Conservation (phyloP, 139 green algal genomes). For the Asterochloris erici region DNA sequence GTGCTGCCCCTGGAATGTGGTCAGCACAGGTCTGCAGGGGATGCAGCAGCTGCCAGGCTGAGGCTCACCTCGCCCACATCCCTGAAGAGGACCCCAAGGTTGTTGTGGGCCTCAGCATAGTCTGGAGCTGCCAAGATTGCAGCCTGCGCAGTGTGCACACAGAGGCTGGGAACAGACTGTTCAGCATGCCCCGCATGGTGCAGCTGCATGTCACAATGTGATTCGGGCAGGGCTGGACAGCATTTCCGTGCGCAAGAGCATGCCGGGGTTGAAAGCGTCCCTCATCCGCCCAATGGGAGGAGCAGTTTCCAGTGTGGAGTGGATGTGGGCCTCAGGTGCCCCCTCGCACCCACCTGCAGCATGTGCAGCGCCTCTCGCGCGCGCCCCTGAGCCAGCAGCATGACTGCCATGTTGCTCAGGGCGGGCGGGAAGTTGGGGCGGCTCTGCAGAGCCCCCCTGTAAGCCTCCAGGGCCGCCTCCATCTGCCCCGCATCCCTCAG, state of each 20-base stretch:
- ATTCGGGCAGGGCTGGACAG: background rate
- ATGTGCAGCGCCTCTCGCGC: conserved; percentile 76
- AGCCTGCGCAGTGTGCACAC: conserved; percentile 11
- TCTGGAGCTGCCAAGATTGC: conserved; percentile 65
- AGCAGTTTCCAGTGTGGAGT: background rate
- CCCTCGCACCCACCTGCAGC: conserved; percentile 31
- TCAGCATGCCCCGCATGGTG: background rate
- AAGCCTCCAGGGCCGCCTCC: conserved; percentile 55
- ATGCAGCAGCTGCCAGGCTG: background rate
- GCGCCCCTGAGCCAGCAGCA: conserved; percentile 81
- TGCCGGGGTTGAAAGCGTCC: too few relatives aligned
- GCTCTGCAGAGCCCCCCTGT: conserved; percentile 40
- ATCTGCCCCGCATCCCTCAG: conserved; percentile 75
- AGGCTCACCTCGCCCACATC: conserved; percentile 42
- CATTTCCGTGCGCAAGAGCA: too few relatives aligned
- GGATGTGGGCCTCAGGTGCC: conserved; percentile 1
- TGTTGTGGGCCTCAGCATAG: conserved; percentile 83
- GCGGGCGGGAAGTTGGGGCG: conserved; percentile 48
- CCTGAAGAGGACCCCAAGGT: conserved; percentile 79
- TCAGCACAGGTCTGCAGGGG: too few relatives aligned
- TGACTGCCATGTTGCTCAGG: conserved; percentile 94
- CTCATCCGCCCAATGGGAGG: too few relatives aligned
- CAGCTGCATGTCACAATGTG: background rate
- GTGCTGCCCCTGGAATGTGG: conserved; percentile 18
- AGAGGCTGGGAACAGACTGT: background rate